Evolutionary conservation across 768 basidiomycete species (phyloP).

Genomic region (Panus rudis): DNA sequence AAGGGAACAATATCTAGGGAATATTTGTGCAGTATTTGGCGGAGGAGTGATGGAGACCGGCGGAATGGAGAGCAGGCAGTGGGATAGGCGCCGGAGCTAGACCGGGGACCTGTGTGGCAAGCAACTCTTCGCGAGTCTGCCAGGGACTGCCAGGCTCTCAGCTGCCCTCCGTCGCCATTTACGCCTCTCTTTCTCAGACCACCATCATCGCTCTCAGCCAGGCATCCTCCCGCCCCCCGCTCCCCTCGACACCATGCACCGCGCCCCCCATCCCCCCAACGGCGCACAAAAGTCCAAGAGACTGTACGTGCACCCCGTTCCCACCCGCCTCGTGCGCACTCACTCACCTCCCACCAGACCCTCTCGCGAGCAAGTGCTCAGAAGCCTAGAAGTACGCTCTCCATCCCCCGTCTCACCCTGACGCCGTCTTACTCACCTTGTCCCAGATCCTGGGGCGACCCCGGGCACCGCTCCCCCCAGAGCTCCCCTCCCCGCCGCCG

Average conservation of each 20-base stretch:
- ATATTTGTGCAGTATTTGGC: no score
- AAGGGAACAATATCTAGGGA: no score
- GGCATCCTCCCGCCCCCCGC: conserved; percentile 24
- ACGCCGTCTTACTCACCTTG: not conserved
- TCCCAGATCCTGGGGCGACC: conserved; percentile 35
- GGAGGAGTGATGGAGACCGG: not conserved
- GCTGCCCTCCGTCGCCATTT: conserved; percentile 20
- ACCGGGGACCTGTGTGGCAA: conserved; percentile 4
- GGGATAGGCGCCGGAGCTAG: conserved; percentile 4
- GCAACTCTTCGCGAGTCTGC: no score
- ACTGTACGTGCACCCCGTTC: conserved; percentile 23
- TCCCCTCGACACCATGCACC: conserved; percentile 23
- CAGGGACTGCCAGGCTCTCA: conserved; percentile 14
- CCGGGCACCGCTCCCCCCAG: conserved; percentile 34
- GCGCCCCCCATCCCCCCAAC: conserved; percentile 22
- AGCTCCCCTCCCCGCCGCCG: conserved; percentile 37
- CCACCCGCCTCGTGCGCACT: conserved; percentile 15
- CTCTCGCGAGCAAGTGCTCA: conserved; percentile 27
- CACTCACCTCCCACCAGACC: conserved; percentile 14
- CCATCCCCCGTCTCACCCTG: conserved; percentile 13
- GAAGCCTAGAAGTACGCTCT: not conserved
- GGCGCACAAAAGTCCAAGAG: conserved; percentile 24
- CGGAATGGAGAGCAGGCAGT: conserved; percentile 1
- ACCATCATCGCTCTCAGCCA: conserved; percentile 34
- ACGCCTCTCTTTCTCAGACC: conserved; percentile 37